A percentile compares a stretch with the other conserved stretches of the same genome.
Evolutionary conservation across 345 rosid genomes (phyloP).

Genomic region (Citropsis articulata): DNA sequence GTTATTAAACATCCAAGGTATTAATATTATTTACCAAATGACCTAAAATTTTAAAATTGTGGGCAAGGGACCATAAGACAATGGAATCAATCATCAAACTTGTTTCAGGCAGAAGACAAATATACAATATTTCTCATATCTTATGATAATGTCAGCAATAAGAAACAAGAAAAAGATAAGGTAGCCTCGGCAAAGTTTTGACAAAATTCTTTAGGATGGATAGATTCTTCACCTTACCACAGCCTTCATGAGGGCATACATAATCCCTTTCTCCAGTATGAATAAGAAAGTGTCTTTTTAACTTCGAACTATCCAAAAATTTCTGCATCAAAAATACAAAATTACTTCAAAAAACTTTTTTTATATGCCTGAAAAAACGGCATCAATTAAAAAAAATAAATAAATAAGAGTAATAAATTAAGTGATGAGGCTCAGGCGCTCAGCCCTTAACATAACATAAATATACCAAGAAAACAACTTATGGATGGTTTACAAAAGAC

Average conservation of each 20-base stretch:
- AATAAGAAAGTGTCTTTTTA: constrained; percentile 90
- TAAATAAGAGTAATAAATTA: not conserved
- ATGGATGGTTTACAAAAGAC: not conserved
- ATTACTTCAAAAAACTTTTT: not conserved
- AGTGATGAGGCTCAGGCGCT: not conserved
- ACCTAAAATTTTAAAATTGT: not conserved
- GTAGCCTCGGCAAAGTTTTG: not conserved
- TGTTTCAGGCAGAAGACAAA: not conserved
- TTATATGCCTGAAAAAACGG: constrained; percentile 8
- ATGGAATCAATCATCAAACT: too few relatives aligned
- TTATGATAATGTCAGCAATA: not conserved
- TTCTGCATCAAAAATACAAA: constrained; percentile 56
- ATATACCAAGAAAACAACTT: not conserved
- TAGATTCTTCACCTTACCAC: constrained; percentile 83
- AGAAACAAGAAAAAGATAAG: not conserved
- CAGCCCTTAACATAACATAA: not conserved
- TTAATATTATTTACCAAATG: not conserved
- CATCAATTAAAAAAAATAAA: not conserved
- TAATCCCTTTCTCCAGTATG: constrained; percentile 90
- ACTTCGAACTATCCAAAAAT: constrained; percentile 96
- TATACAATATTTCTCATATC: not conserved
- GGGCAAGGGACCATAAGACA: not conserved
- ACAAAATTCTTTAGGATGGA: constrained; percentile 14
- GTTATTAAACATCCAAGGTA: not conserved
- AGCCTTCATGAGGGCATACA: constrained; percentile 91